phyloP scores from a whole-genome alignment of 108 stramenopile genomes.

The Pelagomonas calceolata region DNA sequence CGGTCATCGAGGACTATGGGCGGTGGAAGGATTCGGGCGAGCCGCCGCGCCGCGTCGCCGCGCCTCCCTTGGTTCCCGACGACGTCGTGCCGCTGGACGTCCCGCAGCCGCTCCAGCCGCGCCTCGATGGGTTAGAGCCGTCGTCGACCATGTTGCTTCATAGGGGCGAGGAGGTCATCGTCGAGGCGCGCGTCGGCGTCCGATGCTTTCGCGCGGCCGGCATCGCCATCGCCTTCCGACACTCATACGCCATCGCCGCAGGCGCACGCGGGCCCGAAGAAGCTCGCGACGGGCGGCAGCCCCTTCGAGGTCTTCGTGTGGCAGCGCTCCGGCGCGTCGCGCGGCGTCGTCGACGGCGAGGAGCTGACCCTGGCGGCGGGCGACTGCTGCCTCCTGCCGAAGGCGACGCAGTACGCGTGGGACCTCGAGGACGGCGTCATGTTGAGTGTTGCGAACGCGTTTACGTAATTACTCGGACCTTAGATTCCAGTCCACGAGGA shows the following conservation, averaged over 20 bases:
- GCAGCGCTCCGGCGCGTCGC: not conserved
- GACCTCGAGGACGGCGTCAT: not conserved
- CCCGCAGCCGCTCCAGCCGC: not conserved
- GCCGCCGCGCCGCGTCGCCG: not conserved
- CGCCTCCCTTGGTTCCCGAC: not conserved
- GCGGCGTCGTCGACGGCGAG: not conserved
- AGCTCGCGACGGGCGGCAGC: not conserved
- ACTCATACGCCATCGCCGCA: too few relatives aligned
- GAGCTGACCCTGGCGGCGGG: not conserved
- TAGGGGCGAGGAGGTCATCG: not conserved
- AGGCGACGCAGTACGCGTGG: not conserved
- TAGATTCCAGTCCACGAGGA: too few relatives aligned
- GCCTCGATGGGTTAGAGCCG: not conserved
- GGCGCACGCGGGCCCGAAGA: not conserved
- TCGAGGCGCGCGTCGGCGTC: not conserved
- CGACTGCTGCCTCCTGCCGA: not conserved
- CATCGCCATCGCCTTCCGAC: too few relatives aligned
- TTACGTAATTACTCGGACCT: not conserved
- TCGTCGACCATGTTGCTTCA: not conserved
- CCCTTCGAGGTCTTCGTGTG: not conserved
- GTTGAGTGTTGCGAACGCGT: not conserved
- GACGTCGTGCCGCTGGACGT: not conserved
- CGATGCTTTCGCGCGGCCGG: too few relatives aligned
- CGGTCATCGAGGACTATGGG: not conserved
- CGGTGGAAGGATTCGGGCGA: not conserved